Percentiles rank a stretch among this genome's conserved stretches.
Evolutionary conservation across 345 rosid species (phyloP).

Genomic region (Camelina hispida): DNA sequence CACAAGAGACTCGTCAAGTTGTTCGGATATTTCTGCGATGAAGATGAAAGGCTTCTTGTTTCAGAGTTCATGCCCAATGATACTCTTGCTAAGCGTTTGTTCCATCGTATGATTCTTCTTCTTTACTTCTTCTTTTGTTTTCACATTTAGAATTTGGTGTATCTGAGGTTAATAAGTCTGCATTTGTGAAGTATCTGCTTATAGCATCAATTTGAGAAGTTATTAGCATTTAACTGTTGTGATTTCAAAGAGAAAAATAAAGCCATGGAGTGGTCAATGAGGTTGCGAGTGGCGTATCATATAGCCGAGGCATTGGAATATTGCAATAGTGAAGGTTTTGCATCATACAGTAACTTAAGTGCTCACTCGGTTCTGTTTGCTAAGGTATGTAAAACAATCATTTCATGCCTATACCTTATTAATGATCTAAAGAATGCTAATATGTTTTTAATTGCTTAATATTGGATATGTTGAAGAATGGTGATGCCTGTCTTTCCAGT

Average conservation of each 20-base stretch:
- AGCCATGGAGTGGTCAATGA: conserved; percentile 82
- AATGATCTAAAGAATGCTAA: not conserved
- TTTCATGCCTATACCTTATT: conserved; percentile 1
- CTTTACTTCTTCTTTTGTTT: no score
- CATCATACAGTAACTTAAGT: conserved; percentile 72
- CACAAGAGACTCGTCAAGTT: not conserved
- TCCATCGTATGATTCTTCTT: not conserved
- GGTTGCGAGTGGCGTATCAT: conserved; percentile 69
- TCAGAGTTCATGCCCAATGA: not conserved
- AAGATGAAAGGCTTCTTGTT: not conserved
- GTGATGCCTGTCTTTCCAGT: conserved; percentile 87
- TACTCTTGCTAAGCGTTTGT: not conserved
- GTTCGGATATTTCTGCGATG: not conserved
- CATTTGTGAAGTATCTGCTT: no score
- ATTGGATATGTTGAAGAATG: conserved; percentile 56
- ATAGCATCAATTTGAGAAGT: no score
- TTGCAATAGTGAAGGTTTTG: conserved; percentile 66
- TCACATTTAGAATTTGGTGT: not conserved
- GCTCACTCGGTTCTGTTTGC: conserved; percentile 82
- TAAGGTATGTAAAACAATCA: conserved; percentile 51
- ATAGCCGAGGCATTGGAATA: conserved; percentile 82
- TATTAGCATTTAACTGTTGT: no score
- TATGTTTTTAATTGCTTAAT: not conserved
- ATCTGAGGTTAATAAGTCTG: not conserved
- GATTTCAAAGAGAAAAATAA: conserved; percentile 60